Evolutionary conservation across 2,329 filamentous ascomycete genomes (phyloP).

Genomic region (Talaromyces sp.): DNA sequence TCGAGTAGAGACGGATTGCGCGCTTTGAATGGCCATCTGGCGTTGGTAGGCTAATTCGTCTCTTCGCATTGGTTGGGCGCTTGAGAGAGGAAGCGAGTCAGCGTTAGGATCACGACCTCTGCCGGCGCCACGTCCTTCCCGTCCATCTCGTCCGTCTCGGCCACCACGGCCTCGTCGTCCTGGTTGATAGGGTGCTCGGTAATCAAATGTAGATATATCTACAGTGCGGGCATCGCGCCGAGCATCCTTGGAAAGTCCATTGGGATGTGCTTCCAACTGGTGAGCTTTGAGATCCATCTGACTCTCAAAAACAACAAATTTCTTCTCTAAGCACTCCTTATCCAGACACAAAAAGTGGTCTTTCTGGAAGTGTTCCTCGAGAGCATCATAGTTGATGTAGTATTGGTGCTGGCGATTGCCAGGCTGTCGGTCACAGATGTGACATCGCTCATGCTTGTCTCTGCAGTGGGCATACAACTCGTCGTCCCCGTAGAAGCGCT

Average conservation of each 20-base stretch:
- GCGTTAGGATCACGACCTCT: constrained; percentile 83
- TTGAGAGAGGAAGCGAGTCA: constrained; percentile 71
- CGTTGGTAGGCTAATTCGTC: constrained; percentile 90
- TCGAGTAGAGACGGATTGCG: constrained; percentile 73
- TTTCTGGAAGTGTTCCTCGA: constrained; percentile 81
- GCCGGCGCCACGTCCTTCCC: constrained; percentile 56
- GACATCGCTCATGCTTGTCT: constrained; percentile 90
- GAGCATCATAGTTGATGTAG: constrained; percentile 79
- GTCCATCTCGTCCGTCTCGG: constrained; percentile 52
- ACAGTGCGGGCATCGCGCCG: constrained; percentile 79
- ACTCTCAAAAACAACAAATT: constrained; percentile 93
- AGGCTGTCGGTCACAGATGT: constrained; percentile 76
- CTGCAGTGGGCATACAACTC: constrained; percentile 92
- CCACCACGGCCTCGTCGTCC: constrained; percentile 40
- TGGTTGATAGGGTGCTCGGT: constrained; percentile 66
- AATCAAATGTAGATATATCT: constrained; percentile 82
- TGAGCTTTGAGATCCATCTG: constrained; percentile 95
- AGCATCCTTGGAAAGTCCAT: constrained; percentile 75
- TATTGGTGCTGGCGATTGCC: constrained; percentile 74
- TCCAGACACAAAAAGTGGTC: constrained; percentile 86
- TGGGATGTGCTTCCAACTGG: constrained; percentile 77
- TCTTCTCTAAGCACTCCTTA: constrained; percentile 88
- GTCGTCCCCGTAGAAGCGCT: constrained; percentile 92
- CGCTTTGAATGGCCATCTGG: constrained; percentile 85
- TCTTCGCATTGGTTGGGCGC: constrained; percentile 74